phyloP scores from a whole-genome alignment of 2,329 filamentous ascomycete genomes.

The Cercospora zeae-maydis region DNA sequence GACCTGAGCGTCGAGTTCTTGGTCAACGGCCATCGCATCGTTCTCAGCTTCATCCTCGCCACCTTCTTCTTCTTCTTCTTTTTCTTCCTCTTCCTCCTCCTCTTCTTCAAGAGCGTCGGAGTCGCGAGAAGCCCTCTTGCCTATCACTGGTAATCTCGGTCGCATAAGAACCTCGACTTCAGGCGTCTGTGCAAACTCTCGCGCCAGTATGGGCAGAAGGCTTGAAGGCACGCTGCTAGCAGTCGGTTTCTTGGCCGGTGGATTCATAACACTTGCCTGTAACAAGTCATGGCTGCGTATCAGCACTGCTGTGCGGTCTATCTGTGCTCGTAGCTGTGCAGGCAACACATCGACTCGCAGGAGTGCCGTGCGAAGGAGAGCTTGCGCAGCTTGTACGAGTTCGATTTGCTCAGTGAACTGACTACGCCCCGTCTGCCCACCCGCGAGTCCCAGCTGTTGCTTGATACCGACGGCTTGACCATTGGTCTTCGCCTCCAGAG shows the following conservation, averaged over 20 bases:
- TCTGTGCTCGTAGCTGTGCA: constrained; percentile 66
- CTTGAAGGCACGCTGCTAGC: constrained; percentile 54
- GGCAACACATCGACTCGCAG: constrained; percentile 64
- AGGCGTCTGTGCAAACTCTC: constrained; percentile 59
- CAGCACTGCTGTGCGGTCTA: constrained; percentile 79
- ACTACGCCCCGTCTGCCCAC: constrained; percentile 10
- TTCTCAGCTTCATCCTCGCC: constrained; percentile 17
- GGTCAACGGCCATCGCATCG: constrained; percentile 8
- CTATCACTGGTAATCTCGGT: constrained; percentile 46
- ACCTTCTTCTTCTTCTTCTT: constrained; percentile 12
- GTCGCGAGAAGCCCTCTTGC: constrained; percentile 14
- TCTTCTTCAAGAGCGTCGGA: constrained; percentile 11
- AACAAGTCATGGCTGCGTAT: constrained; percentile 67
- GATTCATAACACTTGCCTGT: constrained; percentile 76
- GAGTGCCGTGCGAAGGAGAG: constrained; percentile 58
- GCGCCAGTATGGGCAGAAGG: constrained; percentile 74
- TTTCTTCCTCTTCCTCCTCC: constrained; percentile 21
- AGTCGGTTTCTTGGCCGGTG: constrained; percentile 55
- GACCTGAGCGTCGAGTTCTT: constrained; percentile 1
- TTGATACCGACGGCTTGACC: constrained; percentile 19
- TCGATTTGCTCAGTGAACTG: constrained; percentile 39
- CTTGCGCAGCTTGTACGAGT: constrained; percentile 56
- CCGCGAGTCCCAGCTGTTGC: constrained; percentile 23
- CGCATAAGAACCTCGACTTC: constrained; percentile 68
- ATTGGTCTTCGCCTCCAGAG: constrained; percentile 1